A percentile compares a stretch with the other conserved stretches of the same genome.
Evolutionary conservation across 202 grass and related monocot species (phyloP).

Genomic region (Panicum virgatum): DNA sequence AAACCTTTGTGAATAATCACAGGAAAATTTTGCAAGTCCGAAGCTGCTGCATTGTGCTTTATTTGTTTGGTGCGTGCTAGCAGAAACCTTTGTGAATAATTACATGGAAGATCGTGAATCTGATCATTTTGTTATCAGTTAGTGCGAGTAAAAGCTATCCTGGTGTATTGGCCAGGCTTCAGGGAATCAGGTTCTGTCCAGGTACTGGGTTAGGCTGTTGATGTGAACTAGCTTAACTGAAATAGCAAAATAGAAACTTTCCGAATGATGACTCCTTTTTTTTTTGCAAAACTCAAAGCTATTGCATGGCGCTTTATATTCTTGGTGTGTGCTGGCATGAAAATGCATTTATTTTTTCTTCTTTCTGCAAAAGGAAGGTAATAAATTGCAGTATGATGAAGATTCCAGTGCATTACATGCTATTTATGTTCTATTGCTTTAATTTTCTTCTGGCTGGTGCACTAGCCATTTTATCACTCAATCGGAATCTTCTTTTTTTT

Average conservation of each 20-base stretch:
- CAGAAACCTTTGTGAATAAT: too few species aligned
- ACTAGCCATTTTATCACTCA: background rate
- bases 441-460: slow-evolving; percentile 43
- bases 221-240: background rate
- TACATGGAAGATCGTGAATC: background rate
- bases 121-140: background rate
- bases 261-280: too few species aligned
- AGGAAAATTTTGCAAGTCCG: background rate
- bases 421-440: slow-evolving; percentile 12
- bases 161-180: background rate
- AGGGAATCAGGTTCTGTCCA: slow-evolving; percentile 26
- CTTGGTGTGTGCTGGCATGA: background rate
- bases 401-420: background rate
- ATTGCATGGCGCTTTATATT: slow-evolving; percentile 1
- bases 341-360: background rate
- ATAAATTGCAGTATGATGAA: background rate
- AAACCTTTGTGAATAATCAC: background rate
- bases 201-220: background rate
- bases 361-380: background rate
- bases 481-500: background rate
- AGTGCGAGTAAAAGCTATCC: too few species aligned
- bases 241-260: background rate
- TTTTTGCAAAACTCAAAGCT: background rate
- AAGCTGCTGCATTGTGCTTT: background rate
- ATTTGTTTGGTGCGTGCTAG: background rate